Conservation (phyloP, 2,329 filamentous ascomycete genomes). For the Talaromyces funiculosus region DNA sequence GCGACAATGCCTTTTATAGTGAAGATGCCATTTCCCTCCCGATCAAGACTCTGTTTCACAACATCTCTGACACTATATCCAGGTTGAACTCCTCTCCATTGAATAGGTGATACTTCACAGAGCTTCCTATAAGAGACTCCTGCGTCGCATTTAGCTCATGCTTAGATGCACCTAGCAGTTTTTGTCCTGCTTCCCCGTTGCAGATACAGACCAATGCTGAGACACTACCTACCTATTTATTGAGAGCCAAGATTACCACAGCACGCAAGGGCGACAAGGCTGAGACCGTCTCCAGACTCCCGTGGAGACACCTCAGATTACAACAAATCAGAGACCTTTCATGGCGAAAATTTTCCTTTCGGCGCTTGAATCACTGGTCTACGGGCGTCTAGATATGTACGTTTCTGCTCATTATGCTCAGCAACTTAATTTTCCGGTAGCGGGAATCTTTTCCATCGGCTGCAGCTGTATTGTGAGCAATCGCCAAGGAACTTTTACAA, state of each 20-base stretch:
- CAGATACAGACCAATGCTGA: neutral
- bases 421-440: slow-evolving; percentile 7
- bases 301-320: neutral
- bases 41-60: neutral
- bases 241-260: neutral
- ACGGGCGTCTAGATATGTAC: slow-evolving; percentile 1
- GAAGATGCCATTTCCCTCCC: no score
- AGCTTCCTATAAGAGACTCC: neutral
- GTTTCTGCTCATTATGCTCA: neutral
- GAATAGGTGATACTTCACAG: neutral
- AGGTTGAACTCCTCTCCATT: neutral
- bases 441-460: neutral
- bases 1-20: no score
- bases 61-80: neutral
- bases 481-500: slow-evolving; percentile 2
- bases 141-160: slow-evolving; percentile 2
- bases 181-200: slow-evolving; percentile 7
- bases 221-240: neutral
- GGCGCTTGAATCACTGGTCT: neutral
- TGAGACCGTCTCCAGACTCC: neutral
- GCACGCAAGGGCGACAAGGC: slow-evolving; percentile 12
- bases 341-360: neutral
- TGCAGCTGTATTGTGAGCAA: neutral
- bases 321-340: neutral
- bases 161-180: slow-evolving; percentile 4